A percentile compares a stretch with the other conserved stretches of the same genome.
Evolutionary conservation across 106 monocot species (phyloP).

Genomic region (Phalaenopsis aphrodite): DNA sequence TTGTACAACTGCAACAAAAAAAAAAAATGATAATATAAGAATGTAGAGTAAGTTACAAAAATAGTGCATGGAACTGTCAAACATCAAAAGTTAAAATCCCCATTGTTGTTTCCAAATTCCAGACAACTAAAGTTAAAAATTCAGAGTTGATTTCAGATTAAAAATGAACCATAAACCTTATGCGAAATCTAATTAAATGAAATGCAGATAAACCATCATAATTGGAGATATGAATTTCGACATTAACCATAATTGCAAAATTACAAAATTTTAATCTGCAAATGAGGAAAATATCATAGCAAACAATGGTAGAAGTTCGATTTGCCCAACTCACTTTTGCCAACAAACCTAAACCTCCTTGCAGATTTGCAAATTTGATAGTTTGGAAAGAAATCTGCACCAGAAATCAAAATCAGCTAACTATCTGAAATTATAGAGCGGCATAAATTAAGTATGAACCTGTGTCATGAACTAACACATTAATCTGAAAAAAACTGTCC

Average conservation of each 20-base stretch:
- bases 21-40: constrained; percentile 4
- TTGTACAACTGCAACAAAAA: constrained; percentile 78
- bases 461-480: not conserved
- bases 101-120: not conserved
- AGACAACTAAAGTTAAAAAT: not conserved
- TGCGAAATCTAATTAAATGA: not conserved
- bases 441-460: constrained; percentile 1
- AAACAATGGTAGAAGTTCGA: not conserved
- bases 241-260: not conserved
- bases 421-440: not conserved
- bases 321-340: constrained; percentile 57
- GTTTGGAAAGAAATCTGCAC: constrained; percentile 73
- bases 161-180: not conserved
- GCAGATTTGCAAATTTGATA: constrained; percentile 35
- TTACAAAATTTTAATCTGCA: not conserved
- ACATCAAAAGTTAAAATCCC: not conserved
- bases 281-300: not conserved
- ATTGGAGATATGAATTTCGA: not conserved
- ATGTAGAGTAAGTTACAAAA: not conserved
- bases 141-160: not conserved
- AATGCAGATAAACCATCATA: not conserved
- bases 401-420: constrained; percentile 11
- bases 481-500: not conserved
- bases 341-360: constrained; percentile 69
- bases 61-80: not conserved